Evolutionary conservation across 2,329 filamentous ascomycete genomes (phyloP).

Genomic region (Tolypocladium ovalisporum): DNA sequence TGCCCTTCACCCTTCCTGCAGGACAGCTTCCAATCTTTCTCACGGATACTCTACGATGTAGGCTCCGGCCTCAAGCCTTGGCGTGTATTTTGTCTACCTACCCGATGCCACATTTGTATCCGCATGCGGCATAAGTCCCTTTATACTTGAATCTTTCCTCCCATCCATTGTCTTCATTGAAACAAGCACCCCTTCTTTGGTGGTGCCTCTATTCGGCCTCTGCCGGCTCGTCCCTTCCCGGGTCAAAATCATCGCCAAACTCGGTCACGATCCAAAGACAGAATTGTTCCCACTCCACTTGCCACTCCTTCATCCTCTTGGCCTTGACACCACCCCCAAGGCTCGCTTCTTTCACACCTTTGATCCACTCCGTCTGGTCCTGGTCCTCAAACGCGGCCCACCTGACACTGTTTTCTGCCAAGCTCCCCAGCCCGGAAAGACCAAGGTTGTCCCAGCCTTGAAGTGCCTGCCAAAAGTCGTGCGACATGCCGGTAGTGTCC

Average conservation of each 20-base stretch:
- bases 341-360: conserved; percentile 63
- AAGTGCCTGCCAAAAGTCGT: conserved; percentile 89
- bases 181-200: not conserved
- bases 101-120: not conserved
- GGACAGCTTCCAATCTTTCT: not conserved
- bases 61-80: not conserved
- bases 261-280: conserved; percentile 83
- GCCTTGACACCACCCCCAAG: conserved; percentile 63
- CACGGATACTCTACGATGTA: not conserved
- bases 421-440: conserved; percentile 69
- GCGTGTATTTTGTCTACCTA: not conserved
- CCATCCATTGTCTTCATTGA: not conserved
- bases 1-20: not conserved
- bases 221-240: conserved; percentile 6
- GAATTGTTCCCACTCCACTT: conserved; percentile 74
- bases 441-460: conserved; percentile 90
- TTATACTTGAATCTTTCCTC: not conserved
- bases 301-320: conserved; percentile 65
- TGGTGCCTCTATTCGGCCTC: not conserved
- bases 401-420: conserved; percentile 86
- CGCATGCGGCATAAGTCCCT: not conserved
- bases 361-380: conserved; percentile 55
- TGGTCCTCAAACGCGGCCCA: conserved; percentile 88
- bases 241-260: conserved; percentile 53
- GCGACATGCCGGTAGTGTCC: conserved; percentile 69